Conservation (phyloP, 83 land plant genomes). For the Picea abies region DNA sequence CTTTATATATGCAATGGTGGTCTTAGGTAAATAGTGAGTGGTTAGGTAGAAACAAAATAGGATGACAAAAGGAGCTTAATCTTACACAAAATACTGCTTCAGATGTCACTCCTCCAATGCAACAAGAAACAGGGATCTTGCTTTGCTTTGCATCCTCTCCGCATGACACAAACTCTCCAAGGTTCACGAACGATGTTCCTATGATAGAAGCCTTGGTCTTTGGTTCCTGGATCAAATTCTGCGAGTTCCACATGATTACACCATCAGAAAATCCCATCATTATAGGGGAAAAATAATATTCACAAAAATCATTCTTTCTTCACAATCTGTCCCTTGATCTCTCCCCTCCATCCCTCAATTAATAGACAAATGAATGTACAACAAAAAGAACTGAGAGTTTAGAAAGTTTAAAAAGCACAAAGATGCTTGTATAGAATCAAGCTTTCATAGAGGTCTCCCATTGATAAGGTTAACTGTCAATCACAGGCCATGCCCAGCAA, state of each 20-base stretch:
- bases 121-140: conserved; percentile 11
- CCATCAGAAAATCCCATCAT: background rate
- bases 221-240: conserved; percentile 35
- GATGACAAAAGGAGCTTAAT: background rate
- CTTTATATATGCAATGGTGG: background rate
- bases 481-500: background rate
- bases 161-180: conserved; percentile 45
- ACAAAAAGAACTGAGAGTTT: too few relatives aligned
- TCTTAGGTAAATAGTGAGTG: background rate
- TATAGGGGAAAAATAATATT: background rate
- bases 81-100: conserved; percentile 16
- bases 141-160: conserved; percentile 24
- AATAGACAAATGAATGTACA: background rate
- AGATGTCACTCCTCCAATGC: conserved; percentile 18
- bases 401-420: too few relatives aligned
- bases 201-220: conserved; percentile 31
- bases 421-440: too few relatives aligned
- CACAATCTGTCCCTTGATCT: background rate
- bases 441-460: too few relatives aligned
- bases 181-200: conserved; percentile 55
- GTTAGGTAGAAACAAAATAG: background rate
- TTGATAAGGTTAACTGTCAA: background rate
- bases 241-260: background rate
- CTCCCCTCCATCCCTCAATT: background rate
- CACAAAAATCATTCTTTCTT: background rate